Evolutionary conservation across 1,284 basidiomycete species (phyloP).

Genomic region (Kwoniella shivajii): DNA sequence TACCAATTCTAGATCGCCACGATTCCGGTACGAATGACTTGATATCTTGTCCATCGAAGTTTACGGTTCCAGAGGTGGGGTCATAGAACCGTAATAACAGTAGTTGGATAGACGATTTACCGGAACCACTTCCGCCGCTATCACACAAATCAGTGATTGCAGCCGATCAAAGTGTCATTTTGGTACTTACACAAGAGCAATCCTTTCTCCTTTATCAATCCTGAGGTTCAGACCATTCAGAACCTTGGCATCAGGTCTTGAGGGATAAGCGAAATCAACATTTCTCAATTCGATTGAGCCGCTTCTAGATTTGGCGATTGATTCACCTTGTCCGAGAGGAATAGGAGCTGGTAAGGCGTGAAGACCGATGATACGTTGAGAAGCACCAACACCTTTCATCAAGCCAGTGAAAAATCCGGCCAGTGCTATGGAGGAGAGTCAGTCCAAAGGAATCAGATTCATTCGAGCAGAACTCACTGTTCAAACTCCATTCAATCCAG

Average conservation of each 20-base stretch:
- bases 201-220: conserved; percentile 56
- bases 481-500: conserved; percentile 53
- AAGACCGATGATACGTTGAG: conserved; percentile 49
- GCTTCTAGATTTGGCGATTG: conserved; percentile 34
- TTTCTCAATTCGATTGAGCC: conserved; percentile 78
- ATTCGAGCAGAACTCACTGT: conserved; percentile 41
- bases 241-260: conserved; percentile 79
- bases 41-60: conserved; percentile 75
- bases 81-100: conserved; percentile 91
- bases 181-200: conserved; percentile 53
- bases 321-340: conserved; percentile 42
- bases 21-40: conserved; percentile 76
- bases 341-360: conserved; percentile 47
- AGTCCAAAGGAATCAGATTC: not conserved
- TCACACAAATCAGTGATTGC: not conserved
- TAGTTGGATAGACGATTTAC: conserved; percentile 64
- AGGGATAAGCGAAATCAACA: conserved; percentile 87
- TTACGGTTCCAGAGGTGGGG: conserved; percentile 70
- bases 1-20: conserved; percentile 82
- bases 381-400: conserved; percentile 53
- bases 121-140: conserved; percentile 53
- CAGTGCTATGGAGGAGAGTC: conserved; percentile 30
- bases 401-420: conserved; percentile 52
- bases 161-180: not conserved
- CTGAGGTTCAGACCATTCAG: conserved; percentile 65